Evolutionary conservation across 2,329 filamentous ascomycete species (phyloP), one percentile per base, ranked within the genome.

Genomic region (Hypoxylon sp.): DNA sequence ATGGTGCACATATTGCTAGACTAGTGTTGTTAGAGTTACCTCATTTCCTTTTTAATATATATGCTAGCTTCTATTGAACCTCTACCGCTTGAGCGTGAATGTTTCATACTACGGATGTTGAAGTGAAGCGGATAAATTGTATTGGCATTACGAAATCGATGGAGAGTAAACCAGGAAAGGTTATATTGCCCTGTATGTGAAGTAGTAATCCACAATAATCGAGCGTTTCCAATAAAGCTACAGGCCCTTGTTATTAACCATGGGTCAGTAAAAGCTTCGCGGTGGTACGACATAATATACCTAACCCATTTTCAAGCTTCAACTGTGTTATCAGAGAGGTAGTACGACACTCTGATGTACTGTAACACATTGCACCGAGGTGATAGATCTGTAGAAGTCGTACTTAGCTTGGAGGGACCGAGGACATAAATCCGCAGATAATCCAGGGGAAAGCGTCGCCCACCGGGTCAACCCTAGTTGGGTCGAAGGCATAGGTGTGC

Each of bases 391-490:
- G n/a, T 27, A 49, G 30, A 20, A 44, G 17, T 6, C 49, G 30
- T 53, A n/a, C 37, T 54, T 48, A 27, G 3, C 7, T 46, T n/a
- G 20, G 40, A 17, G 13, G n/a, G 20, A 22, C 8, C 40, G 42
- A 42, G 22, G 20, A 14, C 44, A 40, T 22, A 22, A 50, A 30
- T 35, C 50, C 17, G 27, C 17, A 46, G 20, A 46, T 30, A 27
- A 46, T 61, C 33, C 30, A 51, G 64, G 64, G 46, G 40, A 3
- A 31, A 5, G 22, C 13, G 25, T 25, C 30, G 51, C 64, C 64
- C 64, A 61, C 64, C 64, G 58, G 64, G 22, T 53, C 37, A 42
- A 53, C 30, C 33, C 22, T 40, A 14, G 13, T 17, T 33, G 11
- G n/a, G 33, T 35, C 25, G 25, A 13, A 6, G 13, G 7, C 11